Percentiles rank a stretch among this genome's conserved stretches.
These are phyloP conservation scores for Vachellia pachyceras DNA, from an alignment of 306 rosid genomes.

Conservation along the genomic window DNA sequence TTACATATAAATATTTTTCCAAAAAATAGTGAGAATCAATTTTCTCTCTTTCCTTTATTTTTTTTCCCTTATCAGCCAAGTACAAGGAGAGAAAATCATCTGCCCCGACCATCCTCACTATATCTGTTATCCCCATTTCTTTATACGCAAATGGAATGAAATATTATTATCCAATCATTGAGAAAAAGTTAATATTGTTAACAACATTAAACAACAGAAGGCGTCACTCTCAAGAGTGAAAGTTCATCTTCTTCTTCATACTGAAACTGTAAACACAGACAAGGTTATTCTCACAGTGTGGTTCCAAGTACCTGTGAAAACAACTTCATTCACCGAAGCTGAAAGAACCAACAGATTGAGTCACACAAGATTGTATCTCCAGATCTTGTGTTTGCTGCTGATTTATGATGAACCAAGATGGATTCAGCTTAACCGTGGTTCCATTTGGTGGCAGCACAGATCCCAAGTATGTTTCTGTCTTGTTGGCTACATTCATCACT, in stretches of 20 bases:
- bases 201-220: background rate
- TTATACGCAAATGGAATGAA: background rate
- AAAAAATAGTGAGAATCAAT: too few relatives aligned
- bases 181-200: background rate
- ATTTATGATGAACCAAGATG: constrained; percentile 65
- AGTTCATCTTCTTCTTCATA: constrained; percentile 4
- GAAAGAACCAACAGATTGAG: constrained; percentile 50
- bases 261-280: constrained; percentile 63
- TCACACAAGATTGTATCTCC: constrained; percentile 59
- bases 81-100: too few relatives aligned
- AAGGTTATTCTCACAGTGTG: constrained; percentile 80
- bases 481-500: constrained; percentile 64
- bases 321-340: constrained; percentile 86
- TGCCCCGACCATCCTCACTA: too few relatives aligned
- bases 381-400: constrained; percentile 67
- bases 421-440: constrained; percentile 54
- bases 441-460: constrained; percentile 79
- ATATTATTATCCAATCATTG: background rate
- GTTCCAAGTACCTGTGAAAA: constrained; percentile 69
- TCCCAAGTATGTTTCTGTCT: constrained; percentile 67
- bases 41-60: too few relatives aligned
- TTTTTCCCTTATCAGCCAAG: too few relatives aligned
- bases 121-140: too few relatives aligned
- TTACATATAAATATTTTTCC: too few relatives aligned
- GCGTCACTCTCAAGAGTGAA: too few relatives aligned